Base-by-base conservation (phyloP, 345 rosid genomes). In the Moringa oleifera region DNA sequence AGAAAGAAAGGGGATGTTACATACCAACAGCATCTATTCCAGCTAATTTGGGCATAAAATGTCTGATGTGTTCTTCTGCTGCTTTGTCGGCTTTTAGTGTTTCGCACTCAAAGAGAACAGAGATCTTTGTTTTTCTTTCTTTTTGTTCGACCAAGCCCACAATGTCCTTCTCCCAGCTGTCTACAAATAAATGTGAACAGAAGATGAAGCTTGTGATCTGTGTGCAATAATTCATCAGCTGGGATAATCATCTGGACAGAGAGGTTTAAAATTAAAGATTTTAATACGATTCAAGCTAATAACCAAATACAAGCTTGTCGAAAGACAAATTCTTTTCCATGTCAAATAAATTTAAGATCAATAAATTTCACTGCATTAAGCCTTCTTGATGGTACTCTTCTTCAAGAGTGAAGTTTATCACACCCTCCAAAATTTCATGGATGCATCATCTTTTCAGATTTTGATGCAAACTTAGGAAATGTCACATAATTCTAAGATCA, bases 1-100 rank as follows among this genome's bases (percentile, higher is more conserved):
- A 51, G 15, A 22, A 51, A 21, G 49, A 55, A 59, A 58, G 28
- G 53, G 22, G 31, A 9, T 51, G 46, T 15, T 22, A 71, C 84
- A 7, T 83, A 94, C 97, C 93, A 53, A 90, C 87, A 66, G 89
- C 93, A 65, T 87, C 96, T 51, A 82, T 79, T 23, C 97, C 97
- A 13, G 80, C 74, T 80, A 94, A 61, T 69, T 90, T 94, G 53
- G 97, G 99, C 93, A 88, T 86, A 76, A 77, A 94, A 75, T 76
- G 79, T 69, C 67, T 77, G 67, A 88, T 81, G 76, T 90, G 97
- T 19, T 88, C 96, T 72, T 86, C 97, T 16, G 99, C 99, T 62
- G 88, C 95, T 61, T 86, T 58, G 13, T 83, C 99, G 18, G 99
- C 85, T 81, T 94, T 94, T 74, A 90, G 73, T 25, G 97, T 94